phyloP scores from a whole-genome alignment of 1,139 yeast species.

The Candida sanyaensis region DNA sequence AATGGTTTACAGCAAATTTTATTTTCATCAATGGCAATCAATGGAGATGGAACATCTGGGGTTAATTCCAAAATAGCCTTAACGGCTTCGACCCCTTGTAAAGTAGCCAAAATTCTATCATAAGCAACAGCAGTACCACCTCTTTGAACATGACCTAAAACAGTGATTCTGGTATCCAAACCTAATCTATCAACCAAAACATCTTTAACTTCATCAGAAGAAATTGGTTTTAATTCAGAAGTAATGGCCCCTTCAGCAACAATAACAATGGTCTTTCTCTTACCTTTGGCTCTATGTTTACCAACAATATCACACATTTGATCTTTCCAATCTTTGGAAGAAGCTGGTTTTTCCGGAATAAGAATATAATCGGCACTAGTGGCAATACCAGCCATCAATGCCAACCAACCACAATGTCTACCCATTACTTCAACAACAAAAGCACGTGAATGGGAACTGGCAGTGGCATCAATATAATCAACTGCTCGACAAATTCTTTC shows the following conservation, averaged over 20 bases:
- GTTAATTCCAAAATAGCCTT: conserved; percentile 70
- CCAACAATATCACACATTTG: conserved; percentile 66
- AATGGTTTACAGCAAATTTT: conserved; percentile 69
- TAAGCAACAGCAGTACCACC: conserved; percentile 87
- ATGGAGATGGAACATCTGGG: conserved; percentile 73
- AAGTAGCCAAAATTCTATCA: conserved; percentile 72
- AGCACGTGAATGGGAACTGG: conserved; percentile 80
- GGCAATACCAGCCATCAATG: conserved; percentile 79
- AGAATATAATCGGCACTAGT: conserved; percentile 81
- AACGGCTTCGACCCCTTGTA: conserved; percentile 85
- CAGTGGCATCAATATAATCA: conserved; percentile 83
- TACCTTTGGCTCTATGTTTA: conserved; percentile 69
- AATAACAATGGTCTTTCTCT: conserved; percentile 76
- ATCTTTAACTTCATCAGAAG: conserved; percentile 66
- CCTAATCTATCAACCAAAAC: conserved; percentile 67
- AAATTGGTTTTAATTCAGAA: conserved; percentile 62
- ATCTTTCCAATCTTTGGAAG: conserved; percentile 61
- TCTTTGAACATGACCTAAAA: conserved; percentile 82
- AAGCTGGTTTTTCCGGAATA: conserved; percentile 77
- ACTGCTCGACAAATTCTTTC: conserved; percentile 78
- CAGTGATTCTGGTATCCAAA: conserved; percentile 76
- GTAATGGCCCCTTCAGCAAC: conserved; percentile 86
- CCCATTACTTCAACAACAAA: conserved; percentile 91
- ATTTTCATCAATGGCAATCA: conserved; percentile 74
- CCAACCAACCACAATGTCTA: conserved; percentile 88